A percentile compares a stretch with the other conserved stretches of the same genome.
Conservation (phyloP, 2,329 filamentous ascomycete genomes). For the Trichoderma afroharzianum region DNA sequence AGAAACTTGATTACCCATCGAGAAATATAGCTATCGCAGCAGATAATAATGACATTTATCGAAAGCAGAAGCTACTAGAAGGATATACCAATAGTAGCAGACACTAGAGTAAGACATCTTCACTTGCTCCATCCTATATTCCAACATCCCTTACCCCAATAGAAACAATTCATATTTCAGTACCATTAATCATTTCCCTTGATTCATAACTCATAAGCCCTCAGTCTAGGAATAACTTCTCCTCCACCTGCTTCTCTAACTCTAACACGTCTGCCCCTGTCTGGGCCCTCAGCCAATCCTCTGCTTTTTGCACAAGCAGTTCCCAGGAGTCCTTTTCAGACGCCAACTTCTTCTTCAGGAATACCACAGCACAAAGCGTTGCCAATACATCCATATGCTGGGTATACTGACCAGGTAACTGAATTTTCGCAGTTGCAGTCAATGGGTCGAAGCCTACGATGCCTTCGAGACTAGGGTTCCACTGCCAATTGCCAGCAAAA, state of each 20-base stretch:
- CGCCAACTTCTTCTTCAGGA: constrained; percentile 42
- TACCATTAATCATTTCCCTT: neutral
- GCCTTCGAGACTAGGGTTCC: constrained; percentile 27
- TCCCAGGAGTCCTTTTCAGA: constrained; percentile 57
- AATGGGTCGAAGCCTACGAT: constrained; percentile 25
- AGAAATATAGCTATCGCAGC: too few relatives aligned
- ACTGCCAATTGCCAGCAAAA: constrained; percentile 32
- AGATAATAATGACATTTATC: too few relatives aligned
- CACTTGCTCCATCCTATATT: neutral
- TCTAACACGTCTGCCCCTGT: constrained; percentile 18
- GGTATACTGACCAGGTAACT: constrained; percentile 2
- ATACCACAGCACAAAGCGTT: constrained; percentile 31
- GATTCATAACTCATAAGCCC: neutral
- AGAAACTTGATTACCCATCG: rapidly evolving
- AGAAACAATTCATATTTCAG: neutral
- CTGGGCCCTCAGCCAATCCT: constrained; percentile 42
- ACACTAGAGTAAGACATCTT: neutral
- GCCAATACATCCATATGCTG: constrained; percentile 23
- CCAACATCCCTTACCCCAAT: neutral
- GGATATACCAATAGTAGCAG: neutral
- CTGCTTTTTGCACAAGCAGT: constrained; percentile 59
- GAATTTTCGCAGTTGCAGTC: constrained; percentile 1
- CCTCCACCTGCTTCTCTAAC: constrained; percentile 21
- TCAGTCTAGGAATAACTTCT: neutral
- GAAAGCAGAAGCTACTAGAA: too few relatives aligned